These are phyloP conservation scores for Penicillium brevicompactum DNA, from an alignment of 2,329 filamentous ascomycete genomes.

Conservation along the genomic window DNA sequence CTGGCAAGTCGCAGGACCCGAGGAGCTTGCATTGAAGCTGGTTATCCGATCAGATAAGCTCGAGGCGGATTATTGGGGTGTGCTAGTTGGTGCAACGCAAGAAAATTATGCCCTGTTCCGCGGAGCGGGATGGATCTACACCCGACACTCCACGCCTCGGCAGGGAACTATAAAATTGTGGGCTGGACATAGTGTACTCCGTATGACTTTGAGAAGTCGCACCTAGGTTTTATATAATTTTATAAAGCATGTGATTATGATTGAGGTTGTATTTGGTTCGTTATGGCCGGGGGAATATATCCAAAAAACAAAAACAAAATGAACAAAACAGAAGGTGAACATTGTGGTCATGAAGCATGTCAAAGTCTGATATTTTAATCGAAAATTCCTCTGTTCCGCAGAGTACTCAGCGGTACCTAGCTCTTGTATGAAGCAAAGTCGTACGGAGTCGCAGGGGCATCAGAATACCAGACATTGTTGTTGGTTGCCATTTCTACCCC, in stretches of 20 bases:
- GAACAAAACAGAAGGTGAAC: no score
- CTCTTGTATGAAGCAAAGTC: not conserved
- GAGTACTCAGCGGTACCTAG: not conserved
- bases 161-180: not conserved
- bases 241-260: no score
- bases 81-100: not conserved
- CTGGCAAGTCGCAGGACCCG: constrained; percentile 13
- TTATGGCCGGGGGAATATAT: no score
- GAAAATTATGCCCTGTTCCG: constrained; percentile 9
- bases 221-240: no score
- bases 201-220: no score
- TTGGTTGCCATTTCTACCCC: constrained; percentile 12
- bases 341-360: no score
- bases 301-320: no score
- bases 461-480: constrained; percentile 15
- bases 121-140: constrained; percentile 19
- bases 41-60: not conserved
- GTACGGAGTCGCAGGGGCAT: not conserved
- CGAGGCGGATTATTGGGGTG: not conserved
- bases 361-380: not conserved
- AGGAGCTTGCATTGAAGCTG: constrained; percentile 14
- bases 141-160: constrained; percentile 15
- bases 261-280: no score
- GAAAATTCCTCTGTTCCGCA: not conserved
- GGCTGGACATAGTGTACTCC: not conserved